Evolutionary conservation across 305 asterid species (phyloP), one percentile per base, ranked within the genome.

Genomic region (Fraxinus angustifolia): DNA sequence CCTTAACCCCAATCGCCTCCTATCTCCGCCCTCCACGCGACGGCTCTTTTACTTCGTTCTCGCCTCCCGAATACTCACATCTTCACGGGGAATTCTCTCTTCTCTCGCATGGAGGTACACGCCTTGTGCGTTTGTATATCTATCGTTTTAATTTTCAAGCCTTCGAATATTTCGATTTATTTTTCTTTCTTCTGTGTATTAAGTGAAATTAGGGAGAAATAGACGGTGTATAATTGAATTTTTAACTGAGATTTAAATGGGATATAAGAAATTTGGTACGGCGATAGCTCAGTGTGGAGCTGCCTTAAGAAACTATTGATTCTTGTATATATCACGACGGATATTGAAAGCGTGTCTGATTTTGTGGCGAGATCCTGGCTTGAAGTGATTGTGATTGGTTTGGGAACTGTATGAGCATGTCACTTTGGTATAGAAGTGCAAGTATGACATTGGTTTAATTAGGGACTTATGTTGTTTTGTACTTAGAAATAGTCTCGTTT

Each of bases 51-150:
- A 48, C 77, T 83, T 36, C 73, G 75, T 38, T 36, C 48, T 72
- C 85, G 78, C 76, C 67, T 82, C 58, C 35, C 78, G 2, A 48
- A 34, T 3, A 45, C 76, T 73, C 31, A 26, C 19, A 21, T 67
- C 85, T 58, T 80, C 83, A 88, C 88, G 88, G 91, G 87, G 58
- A 94, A 89, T 82, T 78, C 89, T 80, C 89, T 90, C 86, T 91
- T 89, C 90, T 87, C 91, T 31, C 87, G 91, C 83, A 93, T 95
- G 97, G 97, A 95, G 98, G 99, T 95, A 67, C 82, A 58, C 71
- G 60, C 10, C 17, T 50, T 0, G 16, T 45, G 19, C 78, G 12
- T 40, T 78, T 78, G 17, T 19, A 34, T 21, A 3, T 23, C 28
- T 16, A n/a, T 34, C 40, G 16, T 19, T n/a, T 11, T 45, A 65